A percentile compares a stretch with the other conserved stretches of the same genome.
These are phyloP conservation scores for Biancaea sappan DNA, from an alignment of 306 rosid genomes.

Conservation along the genomic window DNA sequence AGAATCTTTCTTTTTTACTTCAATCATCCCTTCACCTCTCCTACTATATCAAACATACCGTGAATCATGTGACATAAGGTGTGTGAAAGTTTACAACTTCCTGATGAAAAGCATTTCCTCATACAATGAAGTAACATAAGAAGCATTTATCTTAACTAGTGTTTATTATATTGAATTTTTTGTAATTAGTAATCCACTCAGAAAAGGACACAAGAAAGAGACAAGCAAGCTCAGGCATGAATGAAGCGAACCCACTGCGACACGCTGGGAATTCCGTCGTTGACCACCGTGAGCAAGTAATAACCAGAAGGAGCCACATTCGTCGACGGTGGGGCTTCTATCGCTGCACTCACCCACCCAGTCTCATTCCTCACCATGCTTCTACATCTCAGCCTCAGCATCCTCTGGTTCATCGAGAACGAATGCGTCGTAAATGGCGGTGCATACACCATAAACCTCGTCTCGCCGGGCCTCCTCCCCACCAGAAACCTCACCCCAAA, in stretches of 20 bases:
- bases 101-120: background rate
- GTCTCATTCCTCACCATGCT: slow-evolving; percentile 18
- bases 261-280: slow-evolving; percentile 68
- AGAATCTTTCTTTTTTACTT: too few species aligned
- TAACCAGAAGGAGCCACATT: slow-evolving; percentile 69
- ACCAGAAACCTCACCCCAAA: slow-evolving; percentile 53
- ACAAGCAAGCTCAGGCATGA: background rate
- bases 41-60: too few species aligned
- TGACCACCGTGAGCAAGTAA: slow-evolving; percentile 67
- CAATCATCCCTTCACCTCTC: too few species aligned
- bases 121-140: too few species aligned
- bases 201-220: background rate
- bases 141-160: background rate
- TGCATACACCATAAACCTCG: slow-evolving; percentile 57
- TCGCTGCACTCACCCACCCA: slow-evolving; percentile 47
- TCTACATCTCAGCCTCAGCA: slow-evolving; percentile 61
- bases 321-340: slow-evolving; percentile 73
- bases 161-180: background rate
- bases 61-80: background rate
- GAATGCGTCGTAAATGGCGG: slow-evolving; percentile 84
- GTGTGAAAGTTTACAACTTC: background rate
- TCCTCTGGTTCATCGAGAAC: slow-evolving; percentile 74
- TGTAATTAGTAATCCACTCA: background rate
- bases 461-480: slow-evolving; percentile 30
- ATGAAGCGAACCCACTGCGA: slow-evolving; percentile 68